Evolutionary conservation across 352 stramenopile species (phyloP).

Genomic region (Globisporangium nodosum): DNA sequence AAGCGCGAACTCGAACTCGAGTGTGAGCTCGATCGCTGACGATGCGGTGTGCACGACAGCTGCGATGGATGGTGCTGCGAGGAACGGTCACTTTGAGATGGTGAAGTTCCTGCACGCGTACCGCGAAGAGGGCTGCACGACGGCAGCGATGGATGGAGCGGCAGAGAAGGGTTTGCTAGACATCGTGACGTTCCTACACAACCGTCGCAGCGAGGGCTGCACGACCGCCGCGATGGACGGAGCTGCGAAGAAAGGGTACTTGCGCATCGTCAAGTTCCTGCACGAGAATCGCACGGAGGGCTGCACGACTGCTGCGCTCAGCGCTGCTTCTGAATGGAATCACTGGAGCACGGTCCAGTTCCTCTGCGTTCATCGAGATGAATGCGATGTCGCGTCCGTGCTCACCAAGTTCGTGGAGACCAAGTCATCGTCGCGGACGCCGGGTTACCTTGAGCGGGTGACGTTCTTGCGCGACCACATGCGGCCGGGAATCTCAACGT

Average conservation of each 20-base stretch:
- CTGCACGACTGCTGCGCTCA: background rate
- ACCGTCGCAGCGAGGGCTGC: background rate
- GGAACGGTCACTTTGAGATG: background rate
- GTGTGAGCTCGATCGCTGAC: too few relatives aligned
- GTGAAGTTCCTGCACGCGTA: background rate
- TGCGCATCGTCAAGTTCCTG: background rate
- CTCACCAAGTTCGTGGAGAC: background rate
- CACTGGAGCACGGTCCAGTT: background rate
- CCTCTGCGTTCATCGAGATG: background rate
- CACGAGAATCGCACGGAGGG: background rate
- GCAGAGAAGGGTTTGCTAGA: background rate
- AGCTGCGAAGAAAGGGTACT: background rate
- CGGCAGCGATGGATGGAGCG: background rate
- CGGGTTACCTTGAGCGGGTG: background rate
- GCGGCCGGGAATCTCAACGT: background rate
- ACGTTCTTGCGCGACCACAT: background rate
- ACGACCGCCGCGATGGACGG: constrained; percentile 1
- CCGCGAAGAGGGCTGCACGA: background rate
- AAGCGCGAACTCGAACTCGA: too few relatives aligned
- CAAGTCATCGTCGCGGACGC: background rate
- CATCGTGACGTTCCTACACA: background rate
- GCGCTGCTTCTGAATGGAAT: background rate
- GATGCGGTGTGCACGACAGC: too few relatives aligned
- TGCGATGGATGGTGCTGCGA: background rate
- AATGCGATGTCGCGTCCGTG: background rate